Percentiles rank a stretch among this genome's conserved stretches.
Conservation (phyloP, 495 filamentous ascomycete genomes). For the Hypoxylon cercidicola region DNA sequence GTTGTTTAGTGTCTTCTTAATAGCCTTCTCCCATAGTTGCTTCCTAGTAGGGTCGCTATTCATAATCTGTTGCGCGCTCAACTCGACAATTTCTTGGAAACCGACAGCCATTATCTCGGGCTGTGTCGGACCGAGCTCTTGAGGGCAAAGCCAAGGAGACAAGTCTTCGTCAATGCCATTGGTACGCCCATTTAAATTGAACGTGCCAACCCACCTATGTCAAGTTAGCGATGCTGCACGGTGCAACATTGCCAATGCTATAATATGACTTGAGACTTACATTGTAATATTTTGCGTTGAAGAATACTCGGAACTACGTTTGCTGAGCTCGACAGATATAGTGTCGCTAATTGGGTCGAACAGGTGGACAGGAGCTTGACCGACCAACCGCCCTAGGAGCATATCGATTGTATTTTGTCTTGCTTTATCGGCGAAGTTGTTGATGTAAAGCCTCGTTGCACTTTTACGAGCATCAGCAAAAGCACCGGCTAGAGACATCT, state of each 20-base stretch:
- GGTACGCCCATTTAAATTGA: slow-evolving; percentile 91
- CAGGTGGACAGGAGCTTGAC: slow-evolving; percentile 83
- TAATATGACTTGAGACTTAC: slow-evolving; percentile 39
- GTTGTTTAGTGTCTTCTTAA: slow-evolving; percentile 78
- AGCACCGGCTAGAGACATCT: slow-evolving; percentile 95
- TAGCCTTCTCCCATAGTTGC: slow-evolving; percentile 85
- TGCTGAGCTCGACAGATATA: slow-evolving; percentile 77
- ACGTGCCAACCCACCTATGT: slow-evolving; percentile 85
- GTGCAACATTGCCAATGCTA: slow-evolving; percentile 24
- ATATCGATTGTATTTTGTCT: slow-evolving; percentile 95
- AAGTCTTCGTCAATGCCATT: slow-evolving; percentile 81
- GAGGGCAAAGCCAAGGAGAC: slow-evolving; percentile 80
- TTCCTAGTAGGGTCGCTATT: slow-evolving; percentile 90
- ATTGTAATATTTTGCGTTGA: slow-evolving; percentile 61
- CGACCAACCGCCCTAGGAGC: slow-evolving; percentile 83
- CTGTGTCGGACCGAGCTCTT: slow-evolving; percentile 58
- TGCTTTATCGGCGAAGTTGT: slow-evolving; percentile 95
- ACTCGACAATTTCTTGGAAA: slow-evolving; percentile 96
- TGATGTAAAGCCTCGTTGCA: slow-evolving; percentile 92
- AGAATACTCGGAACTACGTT: slow-evolving; percentile 64
- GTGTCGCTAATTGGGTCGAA: slow-evolving; percentile 95
- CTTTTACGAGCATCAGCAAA: slow-evolving; percentile 95
- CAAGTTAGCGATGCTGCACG: slow-evolving; percentile 53
- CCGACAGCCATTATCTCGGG: slow-evolving; percentile 88
- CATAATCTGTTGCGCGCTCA: slow-evolving; percentile 99